Base-by-base conservation (phyloP, 352 stramenopile genomes). In the Bremia lactucae region DNA sequence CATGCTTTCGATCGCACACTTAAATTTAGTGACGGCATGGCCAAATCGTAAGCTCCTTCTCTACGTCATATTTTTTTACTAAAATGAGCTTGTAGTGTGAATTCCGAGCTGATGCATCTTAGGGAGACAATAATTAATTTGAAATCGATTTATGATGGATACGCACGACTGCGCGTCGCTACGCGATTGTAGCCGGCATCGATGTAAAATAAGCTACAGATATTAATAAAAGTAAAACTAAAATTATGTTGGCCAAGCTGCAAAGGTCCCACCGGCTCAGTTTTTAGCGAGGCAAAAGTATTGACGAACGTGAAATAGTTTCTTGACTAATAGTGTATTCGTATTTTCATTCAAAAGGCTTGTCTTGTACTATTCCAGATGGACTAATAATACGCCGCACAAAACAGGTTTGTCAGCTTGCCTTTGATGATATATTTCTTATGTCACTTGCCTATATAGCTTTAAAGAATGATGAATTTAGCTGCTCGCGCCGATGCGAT, bases 311-410 rank as follows among this genome's bases (percentile, higher is more conserved):
- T n/a, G n/a, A n/a, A n/a, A n/a, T n/a, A n/a, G n/a, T n/a, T n/a
- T n/a, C n/a, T n/a, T 26, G 4, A 20, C 9, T 36, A 36, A 6
- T 40, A 8, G 26, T 5, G 78, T 2, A 69, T 67, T 5, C 71
- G 88, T 7, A 83, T 89, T 1, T 57, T 97, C 3, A 45, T 96
- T 24, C 69, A 86, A 44, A 97, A 97, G 47, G 83, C 84, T 3
- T 49, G 42, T 5, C 50, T 72, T 2, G 88, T 47, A 57, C 68
- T 0, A 72, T 96, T 18, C 87, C 79, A 0, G 81, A 96, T 46
- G 87, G 80, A 48, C 28, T 1, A 71, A 46, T 8, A 75, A 75
- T 90, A 59, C 21, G 39, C n/a, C n/a, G n/a, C n/a, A n/a, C n/a
- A n/a, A n/a, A n/a, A n/a, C n/a, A n/a, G 18, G 14, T 19, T 15